A percentile compares a stretch with the other conserved stretches of the same genome.
These are phyloP conservation scores for Penicillium sp. DNA, from an alignment of 2,329 filamentous ascomycete species.

Conservation along the genomic window DNA sequence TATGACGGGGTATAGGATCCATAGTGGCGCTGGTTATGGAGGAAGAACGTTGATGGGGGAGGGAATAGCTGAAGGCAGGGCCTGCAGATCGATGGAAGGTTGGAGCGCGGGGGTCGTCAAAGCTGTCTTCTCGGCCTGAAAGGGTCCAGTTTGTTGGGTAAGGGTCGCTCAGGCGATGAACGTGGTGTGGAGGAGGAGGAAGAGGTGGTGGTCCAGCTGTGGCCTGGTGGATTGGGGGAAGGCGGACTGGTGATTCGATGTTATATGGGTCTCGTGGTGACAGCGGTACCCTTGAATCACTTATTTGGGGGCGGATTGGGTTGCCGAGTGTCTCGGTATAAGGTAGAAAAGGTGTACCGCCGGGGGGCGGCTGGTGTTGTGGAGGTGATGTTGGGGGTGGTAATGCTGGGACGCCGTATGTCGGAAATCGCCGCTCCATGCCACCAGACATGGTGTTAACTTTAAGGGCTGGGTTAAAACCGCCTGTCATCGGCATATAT, in stretches of 20 bases:
- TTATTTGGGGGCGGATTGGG: slow-evolving; percentile 26
- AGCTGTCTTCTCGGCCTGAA: slow-evolving; percentile 23
- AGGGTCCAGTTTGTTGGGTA: slow-evolving; percentile 31
- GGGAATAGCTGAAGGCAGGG: slow-evolving; percentile 28
- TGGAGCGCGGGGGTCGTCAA: slow-evolving; percentile 24
- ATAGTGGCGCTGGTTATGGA: slow-evolving; percentile 22
- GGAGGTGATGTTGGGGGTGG: slow-evolving; percentile 35
- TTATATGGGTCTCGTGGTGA: slow-evolving; percentile 31
- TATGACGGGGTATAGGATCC: slow-evolving; percentile 25
- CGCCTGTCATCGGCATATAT: slow-evolving; percentile 27
- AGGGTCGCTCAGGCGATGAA: slow-evolving; percentile 36
- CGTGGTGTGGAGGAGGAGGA: slow-evolving; percentile 21
- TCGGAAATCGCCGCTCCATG: slow-evolving; percentile 27
- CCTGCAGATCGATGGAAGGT: slow-evolving; percentile 26
- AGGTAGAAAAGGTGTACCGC: slow-evolving; percentile 27
- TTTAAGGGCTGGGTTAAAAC: slow-evolving; percentile 29
- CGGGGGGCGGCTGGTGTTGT: slow-evolving; percentile 31
- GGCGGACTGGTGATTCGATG: slow-evolving; percentile 35
- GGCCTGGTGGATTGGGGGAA: slow-evolving; percentile 40
- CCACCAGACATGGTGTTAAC: slow-evolving; percentile 20
- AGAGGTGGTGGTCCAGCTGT: slow-evolving; percentile 23
- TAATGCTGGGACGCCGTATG: slow-evolving; percentile 31
- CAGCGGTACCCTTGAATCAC: slow-evolving; percentile 24
- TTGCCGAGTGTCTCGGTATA: slow-evolving; percentile 29
- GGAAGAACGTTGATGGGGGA: slow-evolving; percentile 27